A percentile compares a stretch with the other conserved stretches of the same genome.
Conservation (phyloP, 352 stramenopile genomes). For the Bremia lactucae region DNA sequence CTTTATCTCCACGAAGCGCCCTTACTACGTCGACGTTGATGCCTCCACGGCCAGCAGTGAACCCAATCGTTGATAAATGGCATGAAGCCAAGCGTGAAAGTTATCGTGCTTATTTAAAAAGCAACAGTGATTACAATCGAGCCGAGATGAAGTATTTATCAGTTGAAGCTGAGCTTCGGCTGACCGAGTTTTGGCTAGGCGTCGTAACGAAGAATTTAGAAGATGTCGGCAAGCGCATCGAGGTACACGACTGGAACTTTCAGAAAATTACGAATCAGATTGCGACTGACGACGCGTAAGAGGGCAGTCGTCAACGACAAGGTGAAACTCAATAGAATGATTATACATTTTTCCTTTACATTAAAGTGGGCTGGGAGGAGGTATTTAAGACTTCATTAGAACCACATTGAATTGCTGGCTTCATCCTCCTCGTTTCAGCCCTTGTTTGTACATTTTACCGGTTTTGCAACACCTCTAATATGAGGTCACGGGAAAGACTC, state of each 20-base stretch:
- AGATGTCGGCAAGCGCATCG: slow-evolving; percentile 65
- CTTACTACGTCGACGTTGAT: slow-evolving; percentile 4
- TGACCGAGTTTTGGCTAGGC: slow-evolving; percentile 62
- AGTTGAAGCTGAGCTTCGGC: slow-evolving; percentile 37
- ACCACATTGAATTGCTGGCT: slow-evolving; percentile 7
- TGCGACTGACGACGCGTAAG: slow-evolving; percentile 14
- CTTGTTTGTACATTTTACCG: slow-evolving; percentile 33
- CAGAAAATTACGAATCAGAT: slow-evolving; percentile 38
- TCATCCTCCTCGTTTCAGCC: slow-evolving; percentile 6
- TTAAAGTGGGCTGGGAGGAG: slow-evolving; percentile 20
- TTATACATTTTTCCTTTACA: slow-evolving; percentile 14
- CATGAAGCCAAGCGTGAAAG: slow-evolving; percentile 32
- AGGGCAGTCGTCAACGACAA: background rate
- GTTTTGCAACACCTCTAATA: slow-evolving; percentile 83
- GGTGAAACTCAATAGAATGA: slow-evolving; percentile 4
- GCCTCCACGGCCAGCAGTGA: too few relatives aligned
- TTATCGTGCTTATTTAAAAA: slow-evolving; percentile 42
- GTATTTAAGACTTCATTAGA: slow-evolving; percentile 12
- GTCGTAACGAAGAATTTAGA: slow-evolving; percentile 51
- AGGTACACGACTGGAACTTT: slow-evolving; percentile 73
- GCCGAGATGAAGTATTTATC: slow-evolving; percentile 45
- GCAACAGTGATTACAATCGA: slow-evolving; percentile 40
- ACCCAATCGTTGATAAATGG: slow-evolving; percentile 29
- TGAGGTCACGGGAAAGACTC: slow-evolving; percentile 75
- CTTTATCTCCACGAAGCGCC: slow-evolving; percentile 9